Percentiles rank a stretch among this genome's conserved stretches.
phyloP scores from a whole-genome alignment of 2,329 filamentous ascomycete genomes.

The Ophiostoma perfectum region DNA sequence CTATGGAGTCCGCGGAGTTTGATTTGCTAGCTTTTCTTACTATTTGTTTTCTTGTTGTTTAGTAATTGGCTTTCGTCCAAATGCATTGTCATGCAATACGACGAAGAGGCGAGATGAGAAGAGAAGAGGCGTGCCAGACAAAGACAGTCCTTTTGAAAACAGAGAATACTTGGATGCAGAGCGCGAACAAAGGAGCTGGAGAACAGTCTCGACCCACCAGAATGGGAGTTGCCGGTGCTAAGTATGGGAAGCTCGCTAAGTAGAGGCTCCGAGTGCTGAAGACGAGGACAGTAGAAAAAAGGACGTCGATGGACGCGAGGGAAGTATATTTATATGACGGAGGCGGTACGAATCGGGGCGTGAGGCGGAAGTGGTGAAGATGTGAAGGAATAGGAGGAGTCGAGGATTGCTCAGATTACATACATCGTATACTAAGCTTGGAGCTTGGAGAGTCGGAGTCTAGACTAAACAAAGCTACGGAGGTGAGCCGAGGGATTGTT shows the following conservation, averaged over 20 bases:
- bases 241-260: not conserved
- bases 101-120: not conserved
- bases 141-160: not conserved
- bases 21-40: not conserved
- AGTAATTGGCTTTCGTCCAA: no score
- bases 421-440: no score
- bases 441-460: no score
- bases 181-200: not conserved
- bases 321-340: not conserved
- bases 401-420: no score
- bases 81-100: not conserved
- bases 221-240: conserved; percentile 6
- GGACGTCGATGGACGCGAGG: not conserved
- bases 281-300: not conserved
- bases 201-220: not conserved
- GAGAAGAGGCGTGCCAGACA: not conserved
- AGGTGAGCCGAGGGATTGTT: no score
- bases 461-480: no score
- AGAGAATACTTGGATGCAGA: not conserved
- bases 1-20: not conserved
- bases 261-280: not conserved
- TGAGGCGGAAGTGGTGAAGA: no score
- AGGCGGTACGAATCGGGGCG: no score
- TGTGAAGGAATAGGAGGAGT: no score
- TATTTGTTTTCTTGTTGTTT: not conserved